Evolutionary conservation across 1,284 basidiomycete genomes (phyloP), one percentile per base, ranked within the genome.

Genomic region (Rhodotorula sp.): DNA sequence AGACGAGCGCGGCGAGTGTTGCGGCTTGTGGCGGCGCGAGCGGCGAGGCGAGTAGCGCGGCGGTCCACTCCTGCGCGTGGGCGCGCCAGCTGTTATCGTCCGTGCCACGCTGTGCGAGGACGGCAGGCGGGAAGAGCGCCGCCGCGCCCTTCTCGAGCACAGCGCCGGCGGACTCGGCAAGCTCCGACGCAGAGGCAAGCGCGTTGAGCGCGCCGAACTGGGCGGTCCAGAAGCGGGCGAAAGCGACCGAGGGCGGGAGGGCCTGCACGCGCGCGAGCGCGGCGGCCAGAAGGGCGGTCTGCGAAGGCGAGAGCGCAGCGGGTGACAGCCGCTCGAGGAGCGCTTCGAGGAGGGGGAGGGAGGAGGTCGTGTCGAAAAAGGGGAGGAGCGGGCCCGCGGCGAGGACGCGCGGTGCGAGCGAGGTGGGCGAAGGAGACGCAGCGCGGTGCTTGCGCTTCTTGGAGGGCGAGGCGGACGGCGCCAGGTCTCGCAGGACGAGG

Each of bases 1-100:
- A 66, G 1, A 76, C 58, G n/a, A 76, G 67, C 22, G 72, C 63
- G 1, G 71, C 64, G n/a, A 76, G 65, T 4, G 69, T 46, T 15
- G 53, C 54, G 1, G 64, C 62, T 48, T 72, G 68, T 21, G 68
- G 50, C 0, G 36, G 15, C 1, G 36, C 29, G 25, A 72, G 41
- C 3, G 34, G 17, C 9, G 27, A 17, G 12, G 34, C 21, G 36
- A 74, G 67, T 22, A 75, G 60, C 29, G 51, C 54, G 8, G 27
- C 27, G 10, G 74, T 69, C 74, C 74, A 76, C 19, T 62, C 56
- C n/a, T 22, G 54, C 25, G 69, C 69, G 22, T 63, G 63, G n/a
- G 34, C 6, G 27, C 59, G 44, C 66, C 63, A 59, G 25, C 34
- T 21, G 13, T 13, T 29, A 6, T 44, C 51, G 15, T 3, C 19